phyloP scores from a whole-genome alignment of 768 basidiomycete genomes.

The Lyophyllum atratum region DNA sequence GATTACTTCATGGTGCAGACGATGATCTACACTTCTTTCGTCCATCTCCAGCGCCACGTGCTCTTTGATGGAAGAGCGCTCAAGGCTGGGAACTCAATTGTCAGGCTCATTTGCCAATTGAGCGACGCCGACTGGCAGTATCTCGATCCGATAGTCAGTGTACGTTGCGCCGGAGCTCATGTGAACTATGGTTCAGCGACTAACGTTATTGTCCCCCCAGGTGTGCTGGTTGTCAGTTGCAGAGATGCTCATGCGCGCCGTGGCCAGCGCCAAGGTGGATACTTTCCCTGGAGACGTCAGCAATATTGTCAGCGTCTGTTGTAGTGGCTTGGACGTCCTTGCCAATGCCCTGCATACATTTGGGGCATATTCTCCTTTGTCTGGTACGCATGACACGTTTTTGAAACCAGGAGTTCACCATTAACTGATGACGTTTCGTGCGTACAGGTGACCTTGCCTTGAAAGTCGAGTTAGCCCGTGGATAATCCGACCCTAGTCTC shows the following conservation, averaged over 20 bases:
- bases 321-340: conserved; percentile 13
- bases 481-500: background rate
- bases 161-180: conserved; percentile 29
- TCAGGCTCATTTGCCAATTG: conserved; percentile 47
- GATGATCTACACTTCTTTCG: conserved; percentile 48
- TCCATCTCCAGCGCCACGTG: conserved; percentile 49
- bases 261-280: conserved; percentile 6
- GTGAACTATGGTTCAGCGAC: background rate
- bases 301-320: conserved; percentile 8
- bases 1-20: conserved; percentile 37
- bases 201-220: conserved; percentile 5
- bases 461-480: conserved; percentile 10
- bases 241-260: conserved; percentile 19
- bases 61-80: conserved; percentile 41
- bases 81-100: conserved; percentile 43
- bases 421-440: conserved; percentile 1
- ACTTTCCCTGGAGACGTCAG: conserved; percentile 4
- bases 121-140: conserved; percentile 51
- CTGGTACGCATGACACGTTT: conserved; percentile 9
- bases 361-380: conserved; percentile 17
- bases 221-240: conserved; percentile 21
- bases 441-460: conserved; percentile 9
- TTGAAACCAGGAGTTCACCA: background rate
- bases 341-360: conserved; percentile 15
- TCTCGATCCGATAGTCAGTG: conserved; percentile 55